Evolutionary conservation across 2,329 filamentous ascomycete species (phyloP).

Genomic region (Pseudocercospora fijiensis): DNA sequence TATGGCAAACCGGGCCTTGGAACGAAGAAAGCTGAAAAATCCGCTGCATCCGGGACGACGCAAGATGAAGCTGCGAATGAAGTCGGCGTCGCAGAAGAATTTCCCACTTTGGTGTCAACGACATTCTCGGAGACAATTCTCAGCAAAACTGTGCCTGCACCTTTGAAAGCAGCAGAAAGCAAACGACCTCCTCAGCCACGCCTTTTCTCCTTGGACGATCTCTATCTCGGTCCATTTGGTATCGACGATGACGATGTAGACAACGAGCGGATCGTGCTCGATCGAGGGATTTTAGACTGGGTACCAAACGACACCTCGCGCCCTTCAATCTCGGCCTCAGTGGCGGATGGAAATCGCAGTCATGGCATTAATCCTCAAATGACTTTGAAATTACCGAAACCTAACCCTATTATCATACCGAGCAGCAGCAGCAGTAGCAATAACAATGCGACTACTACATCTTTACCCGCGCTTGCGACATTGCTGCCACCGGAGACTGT

Average conservation of each 20-base stretch:
- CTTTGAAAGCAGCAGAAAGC: background rate
- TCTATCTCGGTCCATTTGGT: constrained; percentile 32
- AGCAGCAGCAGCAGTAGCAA: constrained; percentile 8
- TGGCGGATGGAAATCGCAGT: constrained; percentile 9
- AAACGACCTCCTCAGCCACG: constrained; percentile 18
- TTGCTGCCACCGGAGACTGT: constrained; percentile 17
- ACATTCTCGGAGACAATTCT: background rate
- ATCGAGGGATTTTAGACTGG: constrained; percentile 40
- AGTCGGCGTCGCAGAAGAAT: background rate
- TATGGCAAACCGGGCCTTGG: constrained; percentile 50
- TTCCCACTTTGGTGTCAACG: background rate
- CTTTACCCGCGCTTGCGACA: constrained; percentile 17
- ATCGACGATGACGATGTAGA: constrained; percentile 27
- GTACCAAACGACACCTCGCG: constrained; percentile 19
- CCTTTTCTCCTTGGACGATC: constrained; percentile 32
- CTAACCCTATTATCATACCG: constrained; percentile 19
- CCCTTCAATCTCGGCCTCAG: background rate
- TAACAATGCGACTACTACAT: constrained; percentile 8
- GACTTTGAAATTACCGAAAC: constrained; percentile 31
- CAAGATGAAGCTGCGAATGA: background rate
- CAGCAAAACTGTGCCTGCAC: background rate
- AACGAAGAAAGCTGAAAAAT: background rate
- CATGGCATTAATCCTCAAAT: constrained; percentile 31
- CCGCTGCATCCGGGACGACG: background rate
- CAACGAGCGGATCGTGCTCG: constrained; percentile 35